Base-by-base conservation (phyloP, 1,284 basidiomycete species). In the Cryptococcus depauperatus region DNA sequence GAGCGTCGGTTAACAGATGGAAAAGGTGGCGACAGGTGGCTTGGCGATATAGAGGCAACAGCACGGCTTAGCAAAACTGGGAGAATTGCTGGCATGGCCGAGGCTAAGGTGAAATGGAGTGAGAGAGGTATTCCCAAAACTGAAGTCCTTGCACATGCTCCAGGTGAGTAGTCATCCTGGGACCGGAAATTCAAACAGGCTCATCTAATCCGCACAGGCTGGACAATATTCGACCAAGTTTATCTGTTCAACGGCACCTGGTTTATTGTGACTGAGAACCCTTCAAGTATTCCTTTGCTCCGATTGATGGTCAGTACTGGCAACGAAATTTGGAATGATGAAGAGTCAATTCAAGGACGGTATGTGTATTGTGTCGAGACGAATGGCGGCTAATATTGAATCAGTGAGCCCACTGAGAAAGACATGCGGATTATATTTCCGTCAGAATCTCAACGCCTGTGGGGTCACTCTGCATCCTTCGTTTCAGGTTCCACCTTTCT, bases 221-320 rank as follows among this genome's bases (percentile, higher is more conserved):
- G 85, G 84, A 87, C 85, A 0, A 68, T 88, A 27, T 85, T 85
- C 64, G 76, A 77, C 37, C 79, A 85, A 57, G 64, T 89, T n/a
- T 73, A 73, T 48, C 58, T 72, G 29, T 64, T 66, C 56, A 70
- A 73, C 50, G 67, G 69, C 2, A 73, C 70, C 5, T 71, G 69
- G 63, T 72, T 61, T 57, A 68, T 73, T 48, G 68, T 74, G 22
- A 69, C 70, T 14, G 68, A 73, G 50, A 54, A 67, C 33, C 71
- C 72, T 7, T 63, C 63, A 6, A 51, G 55, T 8, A 61, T 73
- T 35, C 73, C 73, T 6, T 54, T 71, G 13, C 48, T 68, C 16
- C 51, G 71, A 9, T 44, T 71, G 52, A 74, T 75, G 66, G 66
- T 62, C 18, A 70, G 67, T 41, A 69, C 70, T 3, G 72, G 72